phyloP scores from a whole-genome alignment of 169 alveolate genomes.

The Plasmodium gaboni region DNA sequence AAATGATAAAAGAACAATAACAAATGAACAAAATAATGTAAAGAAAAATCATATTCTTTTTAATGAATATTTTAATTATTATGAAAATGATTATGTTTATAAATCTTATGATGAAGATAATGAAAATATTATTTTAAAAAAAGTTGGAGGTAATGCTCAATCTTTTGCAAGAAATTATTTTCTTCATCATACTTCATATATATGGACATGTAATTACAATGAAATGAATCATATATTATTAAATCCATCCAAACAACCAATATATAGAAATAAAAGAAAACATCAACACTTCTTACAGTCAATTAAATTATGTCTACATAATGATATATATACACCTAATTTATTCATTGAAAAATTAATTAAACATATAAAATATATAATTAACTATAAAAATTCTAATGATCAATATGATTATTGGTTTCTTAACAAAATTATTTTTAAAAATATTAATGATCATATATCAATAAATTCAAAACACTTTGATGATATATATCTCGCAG shows the following conservation, averaged over 20 bases:
- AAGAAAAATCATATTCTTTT: background rate
- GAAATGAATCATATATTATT: constrained; percentile 77
- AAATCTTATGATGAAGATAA: constrained; percentile 1
- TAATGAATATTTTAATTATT: constrained; percentile 19
- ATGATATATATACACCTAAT: constrained; percentile 7
- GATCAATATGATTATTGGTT: constrained; percentile 17
- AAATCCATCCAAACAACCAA: constrained; percentile 80
- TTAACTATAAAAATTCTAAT: constrained; percentile 19
- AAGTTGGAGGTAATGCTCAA: constrained; percentile 87
- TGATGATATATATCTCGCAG: constrained; percentile 24
- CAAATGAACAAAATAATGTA: background rate
- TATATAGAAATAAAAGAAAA: constrained; percentile 78
- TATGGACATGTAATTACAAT: constrained; percentile 79
- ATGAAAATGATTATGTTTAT: constrained; percentile 22
- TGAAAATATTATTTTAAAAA: constrained; percentile 30
- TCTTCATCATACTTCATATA: constrained; percentile 85
- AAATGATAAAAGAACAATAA: too few species aligned
- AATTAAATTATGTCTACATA: constrained; percentile 26
- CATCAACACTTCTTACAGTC: constrained; percentile 78
- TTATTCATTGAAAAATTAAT: constrained; percentile 14
- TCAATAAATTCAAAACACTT: background rate
- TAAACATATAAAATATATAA: constrained; percentile 11
- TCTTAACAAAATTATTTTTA: constrained; percentile 23
- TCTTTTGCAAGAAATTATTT: constrained; percentile 80
- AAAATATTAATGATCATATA: background rate